A percentile compares a stretch with the other conserved stretches of the same genome.
Evolutionary conservation across 2,329 filamentous ascomycete genomes (phyloP).

Genomic region (Colletotrichum sublineola): DNA sequence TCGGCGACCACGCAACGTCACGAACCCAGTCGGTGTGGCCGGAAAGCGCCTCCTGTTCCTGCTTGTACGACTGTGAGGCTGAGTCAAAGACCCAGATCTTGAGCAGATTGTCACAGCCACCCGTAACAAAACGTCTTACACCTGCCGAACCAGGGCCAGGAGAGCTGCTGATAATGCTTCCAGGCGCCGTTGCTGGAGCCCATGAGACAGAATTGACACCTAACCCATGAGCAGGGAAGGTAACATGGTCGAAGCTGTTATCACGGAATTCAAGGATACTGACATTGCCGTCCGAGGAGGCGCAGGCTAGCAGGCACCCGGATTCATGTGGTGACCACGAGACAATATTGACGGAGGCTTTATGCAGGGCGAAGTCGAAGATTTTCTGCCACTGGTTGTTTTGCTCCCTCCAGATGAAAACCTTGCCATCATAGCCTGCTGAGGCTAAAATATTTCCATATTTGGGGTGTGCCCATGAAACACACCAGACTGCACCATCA

Average conservation of each 20-base stretch:
- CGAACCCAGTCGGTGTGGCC: conserved; percentile 98
- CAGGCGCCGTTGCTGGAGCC: conserved; percentile 88
- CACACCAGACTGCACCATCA: conserved; percentile 97
- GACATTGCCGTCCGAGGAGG: conserved; percentile 93
- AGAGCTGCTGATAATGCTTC: conserved; percentile 83
- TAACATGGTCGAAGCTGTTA: conserved; percentile 89
- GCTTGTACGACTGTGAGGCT: conserved; percentile 71
- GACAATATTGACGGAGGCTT: conserved; percentile 95
- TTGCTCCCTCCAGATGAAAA: conserved; percentile 98
- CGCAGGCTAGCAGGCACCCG: conserved; percentile 93
- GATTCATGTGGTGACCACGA: conserved; percentile 98
- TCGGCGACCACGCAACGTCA: conserved; percentile 97
- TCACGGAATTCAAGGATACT: conserved; percentile 97
- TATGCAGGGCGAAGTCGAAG: conserved; percentile 94
- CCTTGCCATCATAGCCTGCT: conserved; percentile 96
- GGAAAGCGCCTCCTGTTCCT: conserved; percentile 73
- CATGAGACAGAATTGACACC: conserved; percentile 97
- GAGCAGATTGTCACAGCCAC: conserved; percentile 91
- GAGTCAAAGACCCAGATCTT: conserved; percentile 91
- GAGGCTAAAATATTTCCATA: conserved; percentile 98
- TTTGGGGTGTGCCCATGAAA: conserved; percentile 98
- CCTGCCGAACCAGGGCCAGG: conserved; percentile 70
- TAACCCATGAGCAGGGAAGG: conserved; percentile 91
- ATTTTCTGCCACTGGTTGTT: conserved; percentile 83
- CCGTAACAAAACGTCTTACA: conserved; percentile 90